These are phyloP conservation scores for Cladophialophora yegresii DNA, from an alignment of 2,329 filamentous ascomycete genomes.

Conservation along the genomic window DNA sequence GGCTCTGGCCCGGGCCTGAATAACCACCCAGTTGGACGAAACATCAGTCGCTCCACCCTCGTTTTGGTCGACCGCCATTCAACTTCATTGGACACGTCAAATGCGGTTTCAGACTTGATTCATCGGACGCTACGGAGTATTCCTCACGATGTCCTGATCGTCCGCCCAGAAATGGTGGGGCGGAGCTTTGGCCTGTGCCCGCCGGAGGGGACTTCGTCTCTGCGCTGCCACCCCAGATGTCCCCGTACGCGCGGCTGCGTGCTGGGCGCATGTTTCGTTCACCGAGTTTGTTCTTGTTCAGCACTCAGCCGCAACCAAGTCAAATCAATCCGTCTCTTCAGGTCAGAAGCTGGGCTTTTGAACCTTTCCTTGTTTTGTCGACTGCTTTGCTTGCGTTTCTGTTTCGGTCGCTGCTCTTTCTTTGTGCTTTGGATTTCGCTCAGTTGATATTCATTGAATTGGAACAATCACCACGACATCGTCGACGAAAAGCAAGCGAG, in stretches of 20 bases:
- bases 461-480: not conserved
- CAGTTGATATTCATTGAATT: not conserved
- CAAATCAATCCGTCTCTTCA: not conserved
- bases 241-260: conserved; percentile 12
- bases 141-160: not conserved
- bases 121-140: conserved; percentile 9
- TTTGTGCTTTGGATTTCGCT: not conserved
- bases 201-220: not conserved
- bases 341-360: conserved; percentile 10
- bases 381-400: not conserved
- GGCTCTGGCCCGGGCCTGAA: not conserved
- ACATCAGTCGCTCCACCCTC: conserved; percentile 10
- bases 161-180: conserved; percentile 2
- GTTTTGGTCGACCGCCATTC: not conserved
- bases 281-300: conserved; percentile 4
- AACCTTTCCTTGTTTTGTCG: not conserved
- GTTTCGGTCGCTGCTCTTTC: not conserved
- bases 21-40: conserved; percentile 3
- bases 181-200: not conserved
- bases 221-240: conserved; percentile 11
- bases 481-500: not conserved
- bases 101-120: conserved; percentile 15
- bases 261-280: conserved; percentile 13
- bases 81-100: conserved; percentile 10
- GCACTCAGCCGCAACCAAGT: conserved; percentile 8